Conservation (phyloP, 2,329 filamentous ascomycete genomes). For the Albophoma yamanashiensis region DNA sequence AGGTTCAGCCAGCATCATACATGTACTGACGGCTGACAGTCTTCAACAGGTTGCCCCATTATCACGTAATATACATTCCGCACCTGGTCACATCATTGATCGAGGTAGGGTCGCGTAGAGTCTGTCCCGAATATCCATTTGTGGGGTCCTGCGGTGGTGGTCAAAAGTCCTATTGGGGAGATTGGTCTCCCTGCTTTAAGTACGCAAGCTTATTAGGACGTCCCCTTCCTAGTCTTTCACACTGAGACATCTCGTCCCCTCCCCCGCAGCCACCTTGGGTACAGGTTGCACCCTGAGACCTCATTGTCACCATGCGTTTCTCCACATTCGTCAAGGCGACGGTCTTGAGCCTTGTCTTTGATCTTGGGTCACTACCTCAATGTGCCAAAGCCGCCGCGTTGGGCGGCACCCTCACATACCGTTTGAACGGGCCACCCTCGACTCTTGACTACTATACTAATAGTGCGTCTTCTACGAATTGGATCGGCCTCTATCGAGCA, state of each 20-base stretch:
- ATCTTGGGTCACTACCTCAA: not conserved
- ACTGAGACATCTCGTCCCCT: not conserved
- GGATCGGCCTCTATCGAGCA: conserved; percentile 22
- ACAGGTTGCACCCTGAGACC: not conserved
- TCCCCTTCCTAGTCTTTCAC: not conserved
- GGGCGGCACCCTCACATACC: not conserved
- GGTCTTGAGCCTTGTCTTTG: not conserved
- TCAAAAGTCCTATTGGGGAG: not conserved
- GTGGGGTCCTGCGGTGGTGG: not conserved
- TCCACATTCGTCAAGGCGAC: not conserved
- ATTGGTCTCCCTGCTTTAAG: not conserved
- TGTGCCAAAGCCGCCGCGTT: not conserved
- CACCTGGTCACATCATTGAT: not conserved
- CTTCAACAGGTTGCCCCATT: not conserved
- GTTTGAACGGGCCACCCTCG: conserved; percentile 5
- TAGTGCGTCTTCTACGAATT: conserved; percentile 16
- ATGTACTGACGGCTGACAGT: not conserved
- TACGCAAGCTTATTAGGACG: not conserved
- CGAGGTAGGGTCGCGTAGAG: not conserved
- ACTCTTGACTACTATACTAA: conserved; percentile 21
- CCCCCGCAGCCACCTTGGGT: not conserved
- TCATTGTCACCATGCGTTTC: not conserved
- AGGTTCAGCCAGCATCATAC: not conserved
- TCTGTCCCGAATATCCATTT: not conserved
- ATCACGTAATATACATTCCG: not conserved